A percentile compares a stretch with the other conserved stretches of the same genome.
These are phyloP conservation scores for Neobulgaria alba DNA, from an alignment of 2,329 filamentous ascomycete species.

Conservation along the genomic window DNA sequence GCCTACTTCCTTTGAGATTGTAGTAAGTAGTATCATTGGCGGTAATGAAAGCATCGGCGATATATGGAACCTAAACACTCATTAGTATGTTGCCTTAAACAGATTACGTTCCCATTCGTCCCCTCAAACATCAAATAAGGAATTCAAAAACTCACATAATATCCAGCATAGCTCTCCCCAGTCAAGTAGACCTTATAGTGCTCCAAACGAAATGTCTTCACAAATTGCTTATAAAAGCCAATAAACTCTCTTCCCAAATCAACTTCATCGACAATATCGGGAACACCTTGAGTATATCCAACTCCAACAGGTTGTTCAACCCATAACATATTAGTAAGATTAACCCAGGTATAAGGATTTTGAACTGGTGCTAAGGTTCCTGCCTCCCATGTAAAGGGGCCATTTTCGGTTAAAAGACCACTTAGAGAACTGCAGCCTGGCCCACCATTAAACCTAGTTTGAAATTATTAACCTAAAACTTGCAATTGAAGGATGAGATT, in stretches of 20 bases:
- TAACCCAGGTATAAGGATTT: constrained; percentile 25
- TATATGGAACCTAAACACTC: too few species aligned
- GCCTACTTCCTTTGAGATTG: too few species aligned
- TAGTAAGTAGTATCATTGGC: constrained; percentile 38
- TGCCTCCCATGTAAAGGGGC: constrained; percentile 61
- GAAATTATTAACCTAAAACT: too few species aligned
- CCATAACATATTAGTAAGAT: constrained; percentile 27
- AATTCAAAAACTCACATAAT: too few species aligned
- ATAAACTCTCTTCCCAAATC: constrained; percentile 65
- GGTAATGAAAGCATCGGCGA: constrained; percentile 64
- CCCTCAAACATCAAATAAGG: too few species aligned
- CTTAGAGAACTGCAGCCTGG: constrained; percentile 55
- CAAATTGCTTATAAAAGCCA: constrained; percentile 72
- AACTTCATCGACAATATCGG: constrained; percentile 55
- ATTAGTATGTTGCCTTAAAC: too few species aligned
- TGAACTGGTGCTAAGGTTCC: constrained; percentile 47
- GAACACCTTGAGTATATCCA: constrained; percentile 30
- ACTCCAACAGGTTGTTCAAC: constrained; percentile 27
- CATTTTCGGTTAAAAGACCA: constrained; percentile 69
- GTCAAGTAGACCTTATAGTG: constrained; percentile 64
- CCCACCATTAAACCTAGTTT: too few species aligned
- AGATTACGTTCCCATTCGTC: too few species aligned
- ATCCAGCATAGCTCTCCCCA: constrained; percentile 49
- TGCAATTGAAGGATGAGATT: too few species aligned
- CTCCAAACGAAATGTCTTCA: constrained; percentile 60